Conservation (phyloP, 2,329 filamentous ascomycete genomes). For the Microdochium nivale region DNA sequence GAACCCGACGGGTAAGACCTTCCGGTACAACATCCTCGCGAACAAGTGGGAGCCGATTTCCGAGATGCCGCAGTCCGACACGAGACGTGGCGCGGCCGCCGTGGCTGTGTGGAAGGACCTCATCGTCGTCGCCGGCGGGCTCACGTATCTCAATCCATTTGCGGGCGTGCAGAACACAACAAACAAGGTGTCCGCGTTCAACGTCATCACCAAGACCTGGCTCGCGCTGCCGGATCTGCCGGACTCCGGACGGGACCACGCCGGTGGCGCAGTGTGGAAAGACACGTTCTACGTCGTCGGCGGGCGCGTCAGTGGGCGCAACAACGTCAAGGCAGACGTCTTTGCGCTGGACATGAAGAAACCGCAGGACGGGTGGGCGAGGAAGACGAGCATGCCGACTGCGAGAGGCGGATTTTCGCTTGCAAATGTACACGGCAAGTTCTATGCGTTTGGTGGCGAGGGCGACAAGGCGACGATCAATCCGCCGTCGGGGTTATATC, state of each 20-base stretch:
- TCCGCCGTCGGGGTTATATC: neutral
- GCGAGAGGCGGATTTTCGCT: neutral
- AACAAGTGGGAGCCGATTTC: neutral
- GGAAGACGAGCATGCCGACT: neutral
- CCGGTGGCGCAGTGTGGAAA: slow-evolving; percentile 2
- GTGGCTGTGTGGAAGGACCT: neutral
- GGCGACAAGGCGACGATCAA: neutral
- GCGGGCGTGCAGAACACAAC: neutral
- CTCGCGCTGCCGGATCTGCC: neutral
- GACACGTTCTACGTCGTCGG: slow-evolving; percentile 2
- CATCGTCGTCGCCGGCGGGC: neutral
- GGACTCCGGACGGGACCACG: slow-evolving; percentile 1
- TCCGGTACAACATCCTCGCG: neutral
- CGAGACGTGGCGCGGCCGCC: neutral
- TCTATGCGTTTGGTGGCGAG: neutral
- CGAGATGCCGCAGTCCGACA: neutral
- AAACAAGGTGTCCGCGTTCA: neutral
- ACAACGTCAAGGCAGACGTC: neutral
- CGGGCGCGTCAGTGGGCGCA: neutral
- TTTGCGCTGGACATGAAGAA: neutral
- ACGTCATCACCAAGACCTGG: neutral
- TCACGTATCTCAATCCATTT: neutral
- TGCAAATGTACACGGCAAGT: neutral
- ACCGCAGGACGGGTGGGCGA: neutral
- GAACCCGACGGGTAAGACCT: neutral